Evolutionary conservation across 176 grass and related monocot species (phyloP).

Genomic region (Secale cereale): DNA sequence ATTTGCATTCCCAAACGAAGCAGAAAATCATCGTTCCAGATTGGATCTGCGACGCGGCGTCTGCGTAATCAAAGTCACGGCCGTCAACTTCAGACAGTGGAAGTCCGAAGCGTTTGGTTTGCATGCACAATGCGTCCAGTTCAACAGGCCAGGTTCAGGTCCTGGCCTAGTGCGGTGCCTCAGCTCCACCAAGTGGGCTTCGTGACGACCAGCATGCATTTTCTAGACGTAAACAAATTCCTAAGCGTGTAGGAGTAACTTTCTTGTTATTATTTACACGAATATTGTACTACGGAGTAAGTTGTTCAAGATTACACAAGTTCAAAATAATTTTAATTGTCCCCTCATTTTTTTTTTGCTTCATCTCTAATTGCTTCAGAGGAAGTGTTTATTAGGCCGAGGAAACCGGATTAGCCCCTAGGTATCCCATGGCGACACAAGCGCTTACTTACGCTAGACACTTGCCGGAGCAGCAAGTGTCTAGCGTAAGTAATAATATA

Average conservation of each 20-base stretch:
- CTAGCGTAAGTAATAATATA: too few species aligned
- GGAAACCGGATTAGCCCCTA: too few species aligned
- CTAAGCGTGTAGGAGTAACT: neutral
- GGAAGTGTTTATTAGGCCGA: too few species aligned
- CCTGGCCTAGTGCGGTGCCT: neutral
- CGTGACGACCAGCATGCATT: too few species aligned
- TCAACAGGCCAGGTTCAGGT: neutral
- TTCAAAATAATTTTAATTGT: too few species aligned
- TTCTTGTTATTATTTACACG: neutral
- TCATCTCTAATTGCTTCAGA: too few species aligned
- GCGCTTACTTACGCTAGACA: too few species aligned
- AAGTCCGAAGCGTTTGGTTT: neutral
- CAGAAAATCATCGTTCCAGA: neutral
- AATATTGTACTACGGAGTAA: neutral
- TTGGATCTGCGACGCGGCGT: neutral
- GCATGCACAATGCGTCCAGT: neutral
- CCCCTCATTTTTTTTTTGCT: too few species aligned
- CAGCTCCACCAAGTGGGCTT: neutral
- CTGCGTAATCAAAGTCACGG: neutral
- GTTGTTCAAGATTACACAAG: too few species aligned
- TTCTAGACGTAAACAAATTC: neutral
- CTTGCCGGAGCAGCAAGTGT: too few species aligned
- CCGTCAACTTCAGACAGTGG: neutral
- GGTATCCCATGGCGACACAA: too few species aligned
- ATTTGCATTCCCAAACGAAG: neutral